Evolutionary conservation across 305 asterid species (phyloP).

Genomic region (Solanum hybrid): DNA sequence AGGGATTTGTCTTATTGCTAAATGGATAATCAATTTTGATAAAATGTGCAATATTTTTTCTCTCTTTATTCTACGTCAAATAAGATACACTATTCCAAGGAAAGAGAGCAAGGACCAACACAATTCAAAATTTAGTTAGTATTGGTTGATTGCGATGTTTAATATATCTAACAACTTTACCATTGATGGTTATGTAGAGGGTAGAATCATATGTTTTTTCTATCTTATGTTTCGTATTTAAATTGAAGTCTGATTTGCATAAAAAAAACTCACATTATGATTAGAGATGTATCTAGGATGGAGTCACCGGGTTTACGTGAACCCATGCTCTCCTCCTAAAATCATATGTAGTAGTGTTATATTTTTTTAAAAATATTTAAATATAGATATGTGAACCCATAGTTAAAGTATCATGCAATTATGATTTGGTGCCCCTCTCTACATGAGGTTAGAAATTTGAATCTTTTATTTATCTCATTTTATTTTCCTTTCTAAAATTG

Average conservation of each 20-base stretch:
- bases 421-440: too few species aligned
- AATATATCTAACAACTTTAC: not conserved
- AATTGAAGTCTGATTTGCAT: not conserved
- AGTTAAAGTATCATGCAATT: too few species aligned
- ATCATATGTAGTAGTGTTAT: too few species aligned
- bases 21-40: not conserved
- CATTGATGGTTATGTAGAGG: not conserved
- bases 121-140: not conserved
- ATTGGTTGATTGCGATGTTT: not conserved
- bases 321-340: too few species aligned
- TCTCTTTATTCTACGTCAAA: not conserved
- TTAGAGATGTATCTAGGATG: too few species aligned
- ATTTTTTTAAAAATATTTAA: too few species aligned
- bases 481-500: too few species aligned
- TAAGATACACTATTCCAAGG: not conserved
- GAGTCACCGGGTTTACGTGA: too few species aligned
- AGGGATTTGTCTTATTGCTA: not conserved
- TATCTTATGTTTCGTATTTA: not conserved
- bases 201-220: not conserved
- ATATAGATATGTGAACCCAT: too few species aligned
- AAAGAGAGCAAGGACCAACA: not conserved
- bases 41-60: not conserved
- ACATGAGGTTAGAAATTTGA: too few species aligned
- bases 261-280: not conserved
- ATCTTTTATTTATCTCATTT: too few species aligned